A percentile compares a stretch with the other conserved stretches of the same genome.
Conservation (phyloP, 176 grass and related monocot genomes). For the Eleusine indica region DNA sequence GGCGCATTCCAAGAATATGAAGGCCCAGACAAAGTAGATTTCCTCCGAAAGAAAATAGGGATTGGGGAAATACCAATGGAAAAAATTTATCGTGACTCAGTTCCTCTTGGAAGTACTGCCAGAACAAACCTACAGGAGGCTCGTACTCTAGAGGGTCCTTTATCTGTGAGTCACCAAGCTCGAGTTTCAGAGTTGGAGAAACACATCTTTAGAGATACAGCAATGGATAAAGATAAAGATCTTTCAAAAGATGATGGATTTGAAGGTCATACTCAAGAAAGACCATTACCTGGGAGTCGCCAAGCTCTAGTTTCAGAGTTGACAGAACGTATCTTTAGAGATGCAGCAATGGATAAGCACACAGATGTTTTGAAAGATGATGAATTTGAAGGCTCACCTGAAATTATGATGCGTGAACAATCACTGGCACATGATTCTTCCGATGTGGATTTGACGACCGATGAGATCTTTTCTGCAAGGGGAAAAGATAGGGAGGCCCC, state of each 20-base stretch:
- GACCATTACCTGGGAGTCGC: conserved; percentile 18
- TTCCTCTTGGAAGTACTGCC: conserved; percentile 11
- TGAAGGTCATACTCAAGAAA: conserved; percentile 40
- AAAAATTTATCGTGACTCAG: conserved; percentile 44
- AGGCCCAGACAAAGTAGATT: conserved; percentile 44
- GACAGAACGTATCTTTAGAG: conserved; percentile 31
- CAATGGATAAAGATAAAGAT: conserved; percentile 30
- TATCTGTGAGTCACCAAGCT: conserved; percentile 16
- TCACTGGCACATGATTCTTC: conserved; percentile 7
- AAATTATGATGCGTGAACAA: conserved; percentile 41
- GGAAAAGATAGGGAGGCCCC: conserved; percentile 20
- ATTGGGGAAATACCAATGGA: conserved; percentile 46
- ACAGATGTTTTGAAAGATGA: conserved; percentile 32
- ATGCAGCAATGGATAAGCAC: conserved; percentile 29
- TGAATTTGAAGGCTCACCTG: conserved; percentile 45
- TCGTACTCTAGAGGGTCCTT: conserved; percentile 40
- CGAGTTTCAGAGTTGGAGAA: conserved; percentile 47
- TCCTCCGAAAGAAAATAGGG: conserved; percentile 49
- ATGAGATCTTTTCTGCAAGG: conserved; percentile 30
- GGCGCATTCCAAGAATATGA: conserved; percentile 46
- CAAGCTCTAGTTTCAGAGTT: conserved; percentile 44
- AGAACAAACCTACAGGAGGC: neutral
- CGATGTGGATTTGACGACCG: conserved; percentile 24
- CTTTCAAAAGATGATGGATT: conserved; percentile 35
- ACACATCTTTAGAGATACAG: conserved; percentile 25